phyloP scores from a whole-genome alignment of 495 filamentous ascomycete genomes.

The Annulohypoxylon nitens region DNA sequence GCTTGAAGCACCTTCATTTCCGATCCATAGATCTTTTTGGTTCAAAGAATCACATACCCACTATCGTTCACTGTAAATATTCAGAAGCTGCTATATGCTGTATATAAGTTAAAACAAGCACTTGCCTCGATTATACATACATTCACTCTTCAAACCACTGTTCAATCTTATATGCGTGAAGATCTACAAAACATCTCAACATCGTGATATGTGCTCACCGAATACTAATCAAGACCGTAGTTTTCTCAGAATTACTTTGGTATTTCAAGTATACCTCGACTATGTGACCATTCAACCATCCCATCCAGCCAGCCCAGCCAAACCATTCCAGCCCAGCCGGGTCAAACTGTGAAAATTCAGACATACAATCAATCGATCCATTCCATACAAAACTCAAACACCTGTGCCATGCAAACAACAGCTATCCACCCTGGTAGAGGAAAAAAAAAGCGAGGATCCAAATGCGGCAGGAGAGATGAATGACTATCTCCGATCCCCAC shows the following conservation, averaged over 20 bases:
- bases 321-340: not conserved
- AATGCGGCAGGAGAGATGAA: slow-evolving; percentile 28
- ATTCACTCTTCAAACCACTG: not conserved
- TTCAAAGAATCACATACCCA: not conserved
- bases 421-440: not conserved
- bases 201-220: not conserved
- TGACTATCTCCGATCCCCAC: slow-evolving; percentile 12
- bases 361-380: slow-evolving; percentile 20
- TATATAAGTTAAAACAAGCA: slow-evolving; percentile 18
- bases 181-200: not conserved
- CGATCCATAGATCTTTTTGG: not conserved
- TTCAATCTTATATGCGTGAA: not conserved
- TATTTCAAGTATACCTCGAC: slow-evolving; percentile 11
- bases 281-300: slow-evolving; percentile 4
- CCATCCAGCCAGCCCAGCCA: not conserved
- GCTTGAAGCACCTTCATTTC: slow-evolving; percentile 30
- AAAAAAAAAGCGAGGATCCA: slow-evolving; percentile 15
- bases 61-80: slow-evolving; percentile 32
- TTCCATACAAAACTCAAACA: slow-evolving; percentile 33
- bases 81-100: slow-evolving; percentile 11
- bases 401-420: slow-evolving; percentile 38
- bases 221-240: not conserved
- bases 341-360: slow-evolving; percentile 8
- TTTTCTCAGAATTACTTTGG: slow-evolving; percentile 11
- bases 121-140: not conserved